Percentiles rank a stretch among this genome's conserved stretches.
These are phyloP conservation scores for Malbranchea cinnamomea DNA, from an alignment of 2,329 filamentous ascomycete species.

Conservation along the genomic window DNA sequence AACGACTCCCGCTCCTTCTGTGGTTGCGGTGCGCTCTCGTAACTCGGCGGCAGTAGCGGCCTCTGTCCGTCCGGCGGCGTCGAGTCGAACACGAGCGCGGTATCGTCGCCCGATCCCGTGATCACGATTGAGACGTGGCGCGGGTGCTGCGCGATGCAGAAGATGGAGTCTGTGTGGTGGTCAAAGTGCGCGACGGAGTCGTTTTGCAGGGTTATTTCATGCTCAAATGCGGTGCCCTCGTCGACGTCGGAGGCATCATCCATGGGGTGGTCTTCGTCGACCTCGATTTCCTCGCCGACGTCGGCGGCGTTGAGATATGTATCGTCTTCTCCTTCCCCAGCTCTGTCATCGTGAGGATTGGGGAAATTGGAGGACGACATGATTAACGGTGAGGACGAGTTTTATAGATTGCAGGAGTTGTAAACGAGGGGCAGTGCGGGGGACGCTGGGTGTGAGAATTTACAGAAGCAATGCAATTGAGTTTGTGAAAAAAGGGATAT, in stretches of 20 bases:
- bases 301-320: conserved; percentile 66
- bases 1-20: conserved; percentile 45
- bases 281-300: conserved; percentile 59
- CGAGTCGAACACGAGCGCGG: conserved; percentile 73
- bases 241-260: conserved; percentile 56
- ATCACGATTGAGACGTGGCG: conserved; percentile 61
- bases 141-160: conserved; percentile 88
- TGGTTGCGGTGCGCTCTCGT: conserved; percentile 50
- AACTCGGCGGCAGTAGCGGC: conserved; percentile 63
- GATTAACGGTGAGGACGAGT: background rate
- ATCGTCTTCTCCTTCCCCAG: conserved; percentile 42
- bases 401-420: background rate
- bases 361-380: conserved; percentile 4
- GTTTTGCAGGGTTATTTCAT: conserved; percentile 72
- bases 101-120: conserved; percentile 75
- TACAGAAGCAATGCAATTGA: too few relatives aligned
- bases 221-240: conserved; percentile 38
- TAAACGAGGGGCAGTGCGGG: conserved; percentile 6
- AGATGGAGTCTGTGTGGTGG: conserved; percentile 76
- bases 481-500: too few relatives aligned
- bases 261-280: conserved; percentile 62
- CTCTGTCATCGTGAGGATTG: conserved; percentile 15
- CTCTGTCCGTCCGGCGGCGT: conserved; percentile 40
- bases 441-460: too few relatives aligned
- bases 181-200: conserved; percentile 92